Percentiles rank a stretch among this genome's conserved stretches.
phyloP scores from a whole-genome alignment of 2,329 filamentous ascomycete species.

The Curvularia sp. region DNA sequence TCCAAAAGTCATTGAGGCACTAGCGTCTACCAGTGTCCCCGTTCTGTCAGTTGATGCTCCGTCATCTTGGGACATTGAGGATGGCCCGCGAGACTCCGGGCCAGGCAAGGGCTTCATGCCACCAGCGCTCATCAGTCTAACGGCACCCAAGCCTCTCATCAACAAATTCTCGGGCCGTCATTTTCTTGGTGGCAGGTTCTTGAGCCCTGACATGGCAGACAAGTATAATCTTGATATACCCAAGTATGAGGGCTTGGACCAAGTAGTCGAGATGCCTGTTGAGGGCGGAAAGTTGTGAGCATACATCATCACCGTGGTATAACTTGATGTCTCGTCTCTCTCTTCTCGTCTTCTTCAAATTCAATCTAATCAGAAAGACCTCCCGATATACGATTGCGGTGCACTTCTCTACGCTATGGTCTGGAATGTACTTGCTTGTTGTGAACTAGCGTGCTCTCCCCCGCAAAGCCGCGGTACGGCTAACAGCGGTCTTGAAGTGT shows the following conservation, averaged over 20 bases:
- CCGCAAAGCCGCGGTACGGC: conserved; percentile 35
- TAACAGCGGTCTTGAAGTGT: conserved; percentile 35
- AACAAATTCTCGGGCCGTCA: conserved; percentile 85
- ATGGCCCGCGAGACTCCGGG: conserved; percentile 78
- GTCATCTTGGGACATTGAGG: conserved; percentile 92
- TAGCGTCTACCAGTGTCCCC: conserved; percentile 75
- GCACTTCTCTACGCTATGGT: not conserved
- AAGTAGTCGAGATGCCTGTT: conserved; percentile 76
- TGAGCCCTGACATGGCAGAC: conserved; percentile 76
- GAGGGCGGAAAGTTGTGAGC: conserved; percentile 34
- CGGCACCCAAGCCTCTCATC: conserved; percentile 89
- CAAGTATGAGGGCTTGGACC: conserved; percentile 83
- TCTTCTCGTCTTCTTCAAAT: not conserved
- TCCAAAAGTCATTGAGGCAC: conserved; percentile 75
- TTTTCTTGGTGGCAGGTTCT: conserved; percentile 91
- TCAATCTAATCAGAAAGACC: not conserved
- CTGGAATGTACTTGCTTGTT: conserved; percentile 17
- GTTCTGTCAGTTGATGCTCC: conserved; percentile 92
- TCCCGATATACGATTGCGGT: not conserved
- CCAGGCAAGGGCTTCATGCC: conserved; percentile 84
- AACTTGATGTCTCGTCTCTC: not conserved
- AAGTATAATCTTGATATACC: conserved; percentile 89
- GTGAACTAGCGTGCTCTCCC: conserved; percentile 21
- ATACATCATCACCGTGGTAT: not conserved
- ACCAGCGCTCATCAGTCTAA: conserved; percentile 81